Evolutionary conservation across 1,284 basidiomycete species (phyloP).

Genomic region (Rhodotorula sp.): DNA sequence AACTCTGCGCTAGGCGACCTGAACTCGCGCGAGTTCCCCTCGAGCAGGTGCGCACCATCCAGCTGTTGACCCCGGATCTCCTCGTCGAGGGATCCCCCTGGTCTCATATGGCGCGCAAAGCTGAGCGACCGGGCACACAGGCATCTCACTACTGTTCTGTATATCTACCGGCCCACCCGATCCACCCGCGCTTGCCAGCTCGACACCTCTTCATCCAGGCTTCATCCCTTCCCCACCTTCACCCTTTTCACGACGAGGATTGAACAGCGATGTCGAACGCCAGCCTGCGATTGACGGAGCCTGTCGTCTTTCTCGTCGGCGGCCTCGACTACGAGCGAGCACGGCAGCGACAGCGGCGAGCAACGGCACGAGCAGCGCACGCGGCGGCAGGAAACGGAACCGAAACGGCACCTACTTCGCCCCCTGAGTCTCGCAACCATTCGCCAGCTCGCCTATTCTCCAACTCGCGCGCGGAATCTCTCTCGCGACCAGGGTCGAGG

Average conservation of each 20-base stretch:
- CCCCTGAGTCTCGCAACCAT: conserved; percentile 31
- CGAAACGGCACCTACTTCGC: conserved; percentile 1
- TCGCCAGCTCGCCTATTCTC: conserved; percentile 46
- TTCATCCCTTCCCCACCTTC: neutral
- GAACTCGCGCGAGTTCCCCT: no score
- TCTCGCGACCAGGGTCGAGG: conserved; percentile 25
- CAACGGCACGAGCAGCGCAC: conserved; percentile 6
- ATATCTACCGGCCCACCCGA: no score
- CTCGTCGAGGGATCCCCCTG: no score
- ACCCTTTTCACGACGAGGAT: neutral
- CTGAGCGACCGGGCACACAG: no score
- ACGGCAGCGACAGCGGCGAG: conserved; percentile 27
- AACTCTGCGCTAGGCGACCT: no score
- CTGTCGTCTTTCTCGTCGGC: conserved; percentile 71
- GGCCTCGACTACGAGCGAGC: conserved; percentile 39
- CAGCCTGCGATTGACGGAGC: conserved; percentile 72
- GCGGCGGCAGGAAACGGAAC: conserved; percentile 20
- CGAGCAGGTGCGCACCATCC: no score
- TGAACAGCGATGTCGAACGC: conserved; percentile 8
- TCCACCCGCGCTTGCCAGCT: neutral
- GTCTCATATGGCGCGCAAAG: no score
- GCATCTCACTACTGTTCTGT: no score
- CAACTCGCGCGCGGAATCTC: conserved; percentile 3
- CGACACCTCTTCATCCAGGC: neutral
- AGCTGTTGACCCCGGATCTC: no score